Base-by-base conservation (phyloP, 371 early-diverging fungal genomes). In the Aphelidium insulamus region DNA sequence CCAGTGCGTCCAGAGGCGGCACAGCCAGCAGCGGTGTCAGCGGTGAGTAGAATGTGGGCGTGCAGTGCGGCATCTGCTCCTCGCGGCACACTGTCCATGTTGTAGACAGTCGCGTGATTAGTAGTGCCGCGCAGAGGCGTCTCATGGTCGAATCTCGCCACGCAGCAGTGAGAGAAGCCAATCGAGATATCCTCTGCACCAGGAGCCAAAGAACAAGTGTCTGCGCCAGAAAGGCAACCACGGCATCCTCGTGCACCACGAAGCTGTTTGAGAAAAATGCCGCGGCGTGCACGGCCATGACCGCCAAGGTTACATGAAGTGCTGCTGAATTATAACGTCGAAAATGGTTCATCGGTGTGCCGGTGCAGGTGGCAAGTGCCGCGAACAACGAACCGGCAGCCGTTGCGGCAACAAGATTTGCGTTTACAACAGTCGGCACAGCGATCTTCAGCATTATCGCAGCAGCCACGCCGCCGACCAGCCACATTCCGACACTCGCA, bases 211-310 rank as follows among this genome's bases (percentile, higher is more conserved):
- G n/a, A n/a, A n/a, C n/a, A n/a, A n/a, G n/a, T n/a, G n/a, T n/a
- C n/a, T n/a, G n/a, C n/a, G n/a, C n/a, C n/a, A n/a, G n/a, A n/a
- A n/a, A n/a, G n/a, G n/a, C n/a, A n/a, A 70, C 66, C 16, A 70
- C 61, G 25, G 62, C 52, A 43, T 88, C 85, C 54, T 91, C 88
- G 59, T 62, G 72, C 23, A 85, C 61, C 0, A 80, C 83, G 46
- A 66, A 84, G 40, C 81, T 82, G 52, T 88, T 84, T 6, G 88
- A 88, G 0, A 69, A 72, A 31, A 80, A 60, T 0, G 69, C 61
- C 26, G 66, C 46, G 11, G 61, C 55, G 37, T 76, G 72, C 11
- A 70, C 37, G 10, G 60, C 31, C 15, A 54, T 44, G 22, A 66
- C n/a, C n/a, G n/a, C n/a, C n/a, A n/a, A n/a, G n/a, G n/a, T n/a